Base-by-base conservation (phyloP, 1,284 basidiomycete species). In the Schizophyllum amplum region DNA sequence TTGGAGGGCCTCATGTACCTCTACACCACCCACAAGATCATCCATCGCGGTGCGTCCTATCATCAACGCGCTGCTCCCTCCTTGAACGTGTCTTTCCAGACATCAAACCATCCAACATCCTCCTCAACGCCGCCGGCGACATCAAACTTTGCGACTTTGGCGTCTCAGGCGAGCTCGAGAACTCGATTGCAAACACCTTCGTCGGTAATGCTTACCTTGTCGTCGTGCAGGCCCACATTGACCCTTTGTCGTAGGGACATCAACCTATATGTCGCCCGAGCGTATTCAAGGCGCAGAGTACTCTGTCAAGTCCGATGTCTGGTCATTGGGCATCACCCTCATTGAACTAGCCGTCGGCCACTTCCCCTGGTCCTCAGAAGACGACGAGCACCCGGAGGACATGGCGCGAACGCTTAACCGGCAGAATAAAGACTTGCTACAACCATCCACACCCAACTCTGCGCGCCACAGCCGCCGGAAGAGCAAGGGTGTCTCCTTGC, bases 91-190 rank as follows among this genome's bases (percentile, higher is more conserved):
- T 22, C 1, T 21, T 49, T 11, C 11, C 59, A 97, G 96, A 99
- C 67, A 98, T 99, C 78, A 99, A 99, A 72, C 96, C 96, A 1
- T 97, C 94, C 51, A 99, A 99, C 68, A 97, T 99, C 59, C 80
- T 99, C 17, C 92, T 87, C 74, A 98, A 98, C 68, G 92, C 92
- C 5, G 77, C 83, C 48, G 97, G 96, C 1, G 86, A 96, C 66
- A 95, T 99, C 79, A 99, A 99, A 72, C 90, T 99, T 50, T 98
- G 95, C 66, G 97, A 99, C 72, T 99, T 99, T 71, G 96, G 96
- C 52, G 97, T 99, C 7, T 97, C 94, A 0, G 97, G 97, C 13
- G 96, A 99, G 71, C 82, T 99, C 61, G 95, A 98, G 76, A 98
- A 99, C 73, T 95, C 92, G 1, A 95, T 99, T 61, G 97, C 97